phyloP scores from a whole-genome alignment of 1,284 basidiomycete genomes.

The Athelia psychrophila region DNA sequence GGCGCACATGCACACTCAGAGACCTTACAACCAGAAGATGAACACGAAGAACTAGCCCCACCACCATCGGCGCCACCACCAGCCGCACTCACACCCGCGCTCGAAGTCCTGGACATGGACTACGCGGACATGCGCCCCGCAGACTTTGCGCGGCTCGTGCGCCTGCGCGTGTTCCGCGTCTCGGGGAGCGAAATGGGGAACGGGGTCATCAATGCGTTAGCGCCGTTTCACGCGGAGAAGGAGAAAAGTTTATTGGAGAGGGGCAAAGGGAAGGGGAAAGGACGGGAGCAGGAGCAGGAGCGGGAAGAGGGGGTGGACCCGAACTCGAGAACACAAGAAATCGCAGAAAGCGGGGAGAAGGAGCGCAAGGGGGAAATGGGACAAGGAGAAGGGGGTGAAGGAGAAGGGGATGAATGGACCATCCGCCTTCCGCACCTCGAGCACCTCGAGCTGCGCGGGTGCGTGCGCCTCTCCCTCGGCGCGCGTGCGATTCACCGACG shows the following conservation, averaged over 20 bases:
- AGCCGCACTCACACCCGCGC: conserved; percentile 25
- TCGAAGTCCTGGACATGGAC: conserved; percentile 69
- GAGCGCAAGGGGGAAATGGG: conserved; percentile 8
- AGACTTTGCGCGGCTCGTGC: conserved; percentile 66
- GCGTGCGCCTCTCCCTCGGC: conserved; percentile 55
- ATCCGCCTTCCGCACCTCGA: conserved; percentile 53
- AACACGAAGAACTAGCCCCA: too few relatives aligned
- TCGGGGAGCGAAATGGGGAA: conserved; percentile 78
- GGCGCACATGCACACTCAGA: too few relatives aligned
- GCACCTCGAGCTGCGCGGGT: conserved; percentile 52
- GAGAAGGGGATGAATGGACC: conserved; percentile 6
- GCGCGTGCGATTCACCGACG: conserved; percentile 50
- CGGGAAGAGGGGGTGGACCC: too few relatives aligned
- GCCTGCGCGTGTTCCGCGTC: conserved; percentile 62
- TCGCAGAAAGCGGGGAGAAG: too few relatives aligned
- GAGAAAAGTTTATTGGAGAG: not conserved
- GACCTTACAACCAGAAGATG: too few relatives aligned
- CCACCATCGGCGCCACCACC: too few relatives aligned
- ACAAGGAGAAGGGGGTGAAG: conserved; percentile 13
- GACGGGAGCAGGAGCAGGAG: conserved; percentile 8
- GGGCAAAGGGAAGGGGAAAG: conserved; percentile 9
- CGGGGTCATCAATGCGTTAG: conserved; percentile 56
- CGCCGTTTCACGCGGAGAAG: conserved; percentile 31
- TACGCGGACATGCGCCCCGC: conserved; percentile 78
- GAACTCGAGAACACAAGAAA: too few relatives aligned